A percentile compares a stretch with the other conserved stretches of the same genome.
Conservation (phyloP, 108 stramenopile genomes). For the Poteriospumella lacustris region DNA sequence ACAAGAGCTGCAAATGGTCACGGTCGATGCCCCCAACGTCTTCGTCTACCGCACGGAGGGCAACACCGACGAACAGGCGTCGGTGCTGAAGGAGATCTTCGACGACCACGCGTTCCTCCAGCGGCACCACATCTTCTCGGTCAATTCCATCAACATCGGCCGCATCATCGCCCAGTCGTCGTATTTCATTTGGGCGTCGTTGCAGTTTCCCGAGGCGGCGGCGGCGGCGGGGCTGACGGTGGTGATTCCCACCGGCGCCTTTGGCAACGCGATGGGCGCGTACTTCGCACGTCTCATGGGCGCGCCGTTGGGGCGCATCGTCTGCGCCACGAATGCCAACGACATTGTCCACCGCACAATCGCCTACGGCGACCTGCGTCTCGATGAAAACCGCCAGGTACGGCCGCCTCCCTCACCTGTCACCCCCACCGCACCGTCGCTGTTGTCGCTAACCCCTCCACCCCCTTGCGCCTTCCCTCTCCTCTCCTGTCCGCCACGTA, state of each 20-base stretch:
- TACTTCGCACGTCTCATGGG: conserved; percentile 12
- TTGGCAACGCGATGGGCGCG: conserved; percentile 10
- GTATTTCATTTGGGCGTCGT: conserved; percentile 10
- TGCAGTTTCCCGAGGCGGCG: neutral
- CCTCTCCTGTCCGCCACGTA: neutral
- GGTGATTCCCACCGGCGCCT: conserved; percentile 2
- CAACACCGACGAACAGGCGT: conserved; percentile 6
- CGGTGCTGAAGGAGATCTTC: conserved; percentile 20
- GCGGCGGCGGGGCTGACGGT: neutral
- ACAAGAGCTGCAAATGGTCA: conserved; percentile 31
- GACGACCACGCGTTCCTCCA: conserved; percentile 1
- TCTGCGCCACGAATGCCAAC: conserved; percentile 27
- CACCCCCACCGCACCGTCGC: no score
- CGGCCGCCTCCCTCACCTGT: neutral
- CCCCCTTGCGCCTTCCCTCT: neutral
- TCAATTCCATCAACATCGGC: conserved; percentile 18
- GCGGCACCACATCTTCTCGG: neutral
- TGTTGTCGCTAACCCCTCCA: neutral
- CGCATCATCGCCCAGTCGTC: conserved; percentile 19
- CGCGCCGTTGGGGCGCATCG: neutral
- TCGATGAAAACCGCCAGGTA: neutral
- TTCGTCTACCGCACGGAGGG: conserved; percentile 17
- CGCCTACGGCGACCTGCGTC: neutral
- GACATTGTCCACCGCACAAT: conserved; percentile 29
- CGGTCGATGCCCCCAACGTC: conserved; percentile 2